phyloP scores from a whole-genome alignment of 306 rosid species.

The Lablab purpureus region DNA sequence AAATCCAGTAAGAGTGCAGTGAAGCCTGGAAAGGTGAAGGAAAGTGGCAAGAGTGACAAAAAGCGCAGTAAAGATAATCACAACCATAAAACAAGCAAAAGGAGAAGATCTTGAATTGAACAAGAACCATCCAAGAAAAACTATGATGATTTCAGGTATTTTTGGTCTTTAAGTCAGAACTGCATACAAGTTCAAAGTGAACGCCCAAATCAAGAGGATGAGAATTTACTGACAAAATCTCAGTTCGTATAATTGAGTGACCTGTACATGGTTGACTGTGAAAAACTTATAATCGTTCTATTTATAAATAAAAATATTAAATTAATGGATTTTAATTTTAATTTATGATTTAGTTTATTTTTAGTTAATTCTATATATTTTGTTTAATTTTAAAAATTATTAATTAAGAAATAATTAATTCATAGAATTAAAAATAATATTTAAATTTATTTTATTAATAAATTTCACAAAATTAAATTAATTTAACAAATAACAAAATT shows the following conservation, averaged over 20 bases:
- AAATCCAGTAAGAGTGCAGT: constrained; percentile 58
- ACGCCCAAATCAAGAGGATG: neutral
- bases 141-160: neutral
- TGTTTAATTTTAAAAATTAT: too few species aligned
- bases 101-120: constrained; percentile 50
- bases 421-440: too few species aligned
- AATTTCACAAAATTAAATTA: too few species aligned
- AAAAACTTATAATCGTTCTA: too few species aligned
- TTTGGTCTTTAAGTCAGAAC: constrained; percentile 24
- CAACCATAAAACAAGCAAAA: constrained; percentile 60
- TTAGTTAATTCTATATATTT: too few species aligned
- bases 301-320: too few species aligned
- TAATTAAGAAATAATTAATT: too few species aligned
- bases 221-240: neutral
- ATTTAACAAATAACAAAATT: too few species aligned
- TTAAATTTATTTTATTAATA: too few species aligned
- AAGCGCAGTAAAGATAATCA: constrained; percentile 55
- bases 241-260: neutral
- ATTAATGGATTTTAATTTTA: neutral
- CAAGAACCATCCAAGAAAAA: constrained; percentile 4
- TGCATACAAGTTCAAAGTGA: neutral
- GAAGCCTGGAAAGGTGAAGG: constrained; percentile 52
- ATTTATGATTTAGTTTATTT: neutral
- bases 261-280: neutral
- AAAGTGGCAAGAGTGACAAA: constrained; percentile 56